A percentile compares a stretch with the other conserved stretches of the same genome.
phyloP scores from a whole-genome alignment of 306 rosid species.

The Vigna unguiculata region DNA sequence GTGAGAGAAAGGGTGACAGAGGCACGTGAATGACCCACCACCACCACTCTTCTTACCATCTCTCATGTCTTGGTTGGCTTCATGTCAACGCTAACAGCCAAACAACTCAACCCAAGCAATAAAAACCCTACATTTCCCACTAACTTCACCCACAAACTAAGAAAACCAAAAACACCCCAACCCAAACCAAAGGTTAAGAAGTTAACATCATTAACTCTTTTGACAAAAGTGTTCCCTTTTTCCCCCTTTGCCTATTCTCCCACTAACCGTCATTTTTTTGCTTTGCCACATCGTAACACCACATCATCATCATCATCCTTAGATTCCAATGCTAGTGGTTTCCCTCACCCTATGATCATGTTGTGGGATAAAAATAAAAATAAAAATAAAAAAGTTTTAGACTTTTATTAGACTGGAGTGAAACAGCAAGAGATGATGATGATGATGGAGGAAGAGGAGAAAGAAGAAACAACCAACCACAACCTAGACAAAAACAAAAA shows the following conservation, averaged over 20 bases:
- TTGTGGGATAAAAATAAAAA: slow-evolving; percentile 45
- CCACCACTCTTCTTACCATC: slow-evolving; percentile 39
- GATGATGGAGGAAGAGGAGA: slow-evolving; percentile 49
- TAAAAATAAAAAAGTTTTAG: slow-evolving; percentile 20
- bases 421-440: slow-evolving; percentile 55
- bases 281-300: no score
- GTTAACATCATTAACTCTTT: slow-evolving; percentile 74
- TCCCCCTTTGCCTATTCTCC: slow-evolving; percentile 30
- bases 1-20: slow-evolving; percentile 62
- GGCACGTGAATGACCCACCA: slow-evolving; percentile 83
- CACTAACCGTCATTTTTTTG: slow-evolving; percentile 35
- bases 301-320: no score
- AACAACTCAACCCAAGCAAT: slow-evolving; percentile 55
- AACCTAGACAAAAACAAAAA: background rate
- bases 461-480: slow-evolving; percentile 40
- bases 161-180: background rate
- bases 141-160: slow-evolving; percentile 10
- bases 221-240: slow-evolving; percentile 60
- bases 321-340: slow-evolving; percentile 70
- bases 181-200: background rate
- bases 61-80: slow-evolving; percentile 81
- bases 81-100: slow-evolving; percentile 92
- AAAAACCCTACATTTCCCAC: slow-evolving; percentile 40
- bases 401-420: slow-evolving; percentile 39
- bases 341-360: slow-evolving; percentile 52